These are phyloP conservation scores for Spinellus fusiger DNA, from an alignment of 192 early-diverging fungal species.

Conservation along the genomic window DNA sequence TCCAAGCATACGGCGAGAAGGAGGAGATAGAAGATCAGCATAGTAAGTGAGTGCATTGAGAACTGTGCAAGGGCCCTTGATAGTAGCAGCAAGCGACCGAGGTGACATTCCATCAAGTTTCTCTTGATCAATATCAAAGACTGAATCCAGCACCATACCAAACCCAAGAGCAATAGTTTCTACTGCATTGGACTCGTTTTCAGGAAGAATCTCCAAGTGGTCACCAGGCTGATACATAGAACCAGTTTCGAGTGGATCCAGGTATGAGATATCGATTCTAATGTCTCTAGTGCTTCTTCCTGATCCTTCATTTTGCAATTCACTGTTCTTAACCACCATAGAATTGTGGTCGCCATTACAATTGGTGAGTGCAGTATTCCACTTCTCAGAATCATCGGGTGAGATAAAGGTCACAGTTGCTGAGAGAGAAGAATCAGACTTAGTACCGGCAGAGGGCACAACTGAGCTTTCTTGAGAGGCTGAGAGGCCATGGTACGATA, in stretches of 20 bases:
- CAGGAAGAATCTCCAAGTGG: conserved; percentile 45
- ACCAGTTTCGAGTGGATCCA: conserved; percentile 10
- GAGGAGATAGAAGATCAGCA: conserved; percentile 41
- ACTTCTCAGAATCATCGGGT: conserved; percentile 5
- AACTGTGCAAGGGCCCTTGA: conserved; percentile 41
- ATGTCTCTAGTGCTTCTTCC: conserved; percentile 39
- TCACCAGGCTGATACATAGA: conserved; percentile 41
- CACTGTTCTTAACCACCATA: conserved; percentile 22
- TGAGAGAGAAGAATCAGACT: neutral
- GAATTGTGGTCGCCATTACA: conserved; percentile 17
- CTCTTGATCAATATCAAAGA: conserved; percentile 37
- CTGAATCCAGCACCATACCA: conserved; percentile 42
- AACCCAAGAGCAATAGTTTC: conserved; percentile 35
- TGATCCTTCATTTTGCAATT: conserved; percentile 34
- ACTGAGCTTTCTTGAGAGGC: conserved; percentile 8
- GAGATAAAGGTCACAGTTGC: conserved; percentile 9
- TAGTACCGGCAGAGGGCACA: conserved; percentile 6
- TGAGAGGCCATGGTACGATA: conserved; percentile 11
- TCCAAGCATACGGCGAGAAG: conserved; percentile 28
- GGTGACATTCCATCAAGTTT: conserved; percentile 17
- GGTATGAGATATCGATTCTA: conserved; percentile 18
- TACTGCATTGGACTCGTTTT: conserved; percentile 34
- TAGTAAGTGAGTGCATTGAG: conserved; percentile 41
- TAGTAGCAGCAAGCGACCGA: conserved; percentile 39
- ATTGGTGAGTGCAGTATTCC: conserved; percentile 8